Evolutionary conservation across 2,329 filamentous ascomycete species (phyloP), one percentile per base, ranked within the genome.

Genomic region (Xylaria sp.): DNA sequence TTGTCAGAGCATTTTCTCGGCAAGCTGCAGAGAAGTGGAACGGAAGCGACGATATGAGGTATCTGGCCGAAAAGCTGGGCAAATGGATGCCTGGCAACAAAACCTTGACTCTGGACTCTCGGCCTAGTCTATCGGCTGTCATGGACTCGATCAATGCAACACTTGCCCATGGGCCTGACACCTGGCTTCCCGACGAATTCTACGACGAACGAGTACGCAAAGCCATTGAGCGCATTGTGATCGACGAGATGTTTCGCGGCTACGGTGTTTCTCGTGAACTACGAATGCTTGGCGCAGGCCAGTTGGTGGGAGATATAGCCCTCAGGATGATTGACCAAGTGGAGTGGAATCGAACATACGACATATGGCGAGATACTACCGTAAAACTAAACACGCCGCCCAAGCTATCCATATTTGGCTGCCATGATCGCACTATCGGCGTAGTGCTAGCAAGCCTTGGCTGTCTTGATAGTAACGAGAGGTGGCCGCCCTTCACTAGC

Each of bases 321-420:
- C 60, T 63, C 15, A 63, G 45, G 60, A 63, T 63, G 60, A 25
- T 63, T 63, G 60, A 55, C 60, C 60, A 55, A 63, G 60, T 63
- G 45, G 60, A 63, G 60, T 63, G 60, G 60, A 56, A 63, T 46
- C n/a, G 25, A 43, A 5, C 30, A 52, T 39, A 41, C 48, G 30
- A 61, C 45, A 28, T 53, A 30, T 45, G 41, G n/a, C 46, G 32
- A 63, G 36, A 45, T 34, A 23, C 20, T 45, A 46, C 60, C 60
- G 20, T 46, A 36, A 48, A 63, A 56, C 18, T 18, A 32, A 63
- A 48, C 28, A 25, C 34, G 15, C 60, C 60, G 12, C 60, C 60
- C 48, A 63, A 36, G 60, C 36, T 63, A 53, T 63, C 60, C 25
- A 23, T 56, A 43, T 45, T 63, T 32, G 60, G 60, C 41, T 63